Percentiles rank a stretch among this genome's conserved stretches.
Evolutionary conservation across 208 protist species (phyloP).

Genomic region (Trypanosoma lewisi): DNA sequence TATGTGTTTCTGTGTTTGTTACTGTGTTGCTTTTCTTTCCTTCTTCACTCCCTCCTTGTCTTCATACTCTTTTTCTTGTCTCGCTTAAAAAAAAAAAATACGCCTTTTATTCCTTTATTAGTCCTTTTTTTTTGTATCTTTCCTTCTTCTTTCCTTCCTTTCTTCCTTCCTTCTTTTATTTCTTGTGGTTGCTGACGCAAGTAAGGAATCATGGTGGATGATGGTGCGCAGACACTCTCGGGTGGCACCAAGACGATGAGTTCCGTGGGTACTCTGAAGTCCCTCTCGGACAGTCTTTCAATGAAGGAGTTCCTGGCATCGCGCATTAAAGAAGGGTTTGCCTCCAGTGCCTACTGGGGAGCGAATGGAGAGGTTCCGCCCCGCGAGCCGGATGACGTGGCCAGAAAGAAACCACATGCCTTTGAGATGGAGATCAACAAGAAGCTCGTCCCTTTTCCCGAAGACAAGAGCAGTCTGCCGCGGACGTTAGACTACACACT

Average conservation of each 20-base stretch:
- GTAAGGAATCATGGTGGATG: constrained; percentile 19
- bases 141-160: background rate
- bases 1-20: background rate
- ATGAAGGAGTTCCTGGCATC: constrained; percentile 54
- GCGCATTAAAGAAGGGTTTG: constrained; percentile 57
- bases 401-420: constrained; percentile 53
- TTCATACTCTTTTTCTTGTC: no score
- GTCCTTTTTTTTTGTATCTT: background rate
- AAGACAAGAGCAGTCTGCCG: constrained; percentile 76
- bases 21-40: constrained; percentile 12
- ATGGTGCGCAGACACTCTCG: constrained; percentile 48
- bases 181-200: constrained; percentile 4
- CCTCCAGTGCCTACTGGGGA: constrained; percentile 85
- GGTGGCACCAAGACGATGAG: constrained; percentile 12
- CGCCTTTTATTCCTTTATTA: background rate
- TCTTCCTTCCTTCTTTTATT: constrained; percentile 5
- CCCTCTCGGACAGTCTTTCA: constrained; percentile 37
- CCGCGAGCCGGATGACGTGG: constrained; percentile 70
- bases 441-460: constrained; percentile 80
- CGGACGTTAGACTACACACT: constrained; percentile 68
- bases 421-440: constrained; percentile 81
- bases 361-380: constrained; percentile 67
- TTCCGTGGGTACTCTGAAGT: constrained; percentile 24
- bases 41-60: no score
- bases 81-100: no score